Evolutionary conservation across 2,329 filamentous ascomycete genomes (phyloP).

Genomic region (Orbilia javanica): DNA sequence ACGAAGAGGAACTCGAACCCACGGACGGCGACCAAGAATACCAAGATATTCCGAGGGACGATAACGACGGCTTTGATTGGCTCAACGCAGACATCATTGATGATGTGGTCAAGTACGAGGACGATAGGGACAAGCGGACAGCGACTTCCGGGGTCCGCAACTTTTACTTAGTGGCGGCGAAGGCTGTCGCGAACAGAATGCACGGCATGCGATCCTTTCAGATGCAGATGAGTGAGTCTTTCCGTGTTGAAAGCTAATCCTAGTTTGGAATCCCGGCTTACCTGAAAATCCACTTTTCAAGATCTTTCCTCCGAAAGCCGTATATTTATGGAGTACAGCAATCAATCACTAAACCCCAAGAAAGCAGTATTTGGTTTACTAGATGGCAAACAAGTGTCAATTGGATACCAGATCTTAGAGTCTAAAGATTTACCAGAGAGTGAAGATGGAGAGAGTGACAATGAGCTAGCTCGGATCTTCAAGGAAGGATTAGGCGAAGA

Average conservation of each 20-base stretch:
- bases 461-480: slow-evolving; percentile 40
- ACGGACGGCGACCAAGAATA: slow-evolving; percentile 19
- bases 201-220: slow-evolving; percentile 28
- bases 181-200: slow-evolving; percentile 44
- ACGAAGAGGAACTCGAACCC: slow-evolving; percentile 18
- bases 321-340: slow-evolving; percentile 33
- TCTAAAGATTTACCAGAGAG: slow-evolving; percentile 25
- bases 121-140: slow-evolving; percentile 31
- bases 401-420: slow-evolving; percentile 36
- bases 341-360: slow-evolving; percentile 23
- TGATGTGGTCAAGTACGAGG: slow-evolving; percentile 22
- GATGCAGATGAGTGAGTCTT: slow-evolving; percentile 44
- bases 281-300: slow-evolving; percentile 16
- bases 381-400: slow-evolving; percentile 2
- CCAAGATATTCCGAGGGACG: slow-evolving; percentile 33
- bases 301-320: slow-evolving; percentile 41
- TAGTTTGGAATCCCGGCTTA: slow-evolving; percentile 24
- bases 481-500: slow-evolving; percentile 40
- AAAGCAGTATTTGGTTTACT: not conserved
- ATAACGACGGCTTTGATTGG: slow-evolving; percentile 46
- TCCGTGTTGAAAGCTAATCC: slow-evolving; percentile 5
- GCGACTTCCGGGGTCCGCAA: slow-evolving; percentile 34
- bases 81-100: slow-evolving; percentile 33
- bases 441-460: slow-evolving; percentile 34
- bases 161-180: slow-evolving; percentile 40